These are phyloP conservation scores for Aureobasidium zeae DNA, from an alignment of 2,329 filamentous ascomycete species.

Conservation along the genomic window DNA sequence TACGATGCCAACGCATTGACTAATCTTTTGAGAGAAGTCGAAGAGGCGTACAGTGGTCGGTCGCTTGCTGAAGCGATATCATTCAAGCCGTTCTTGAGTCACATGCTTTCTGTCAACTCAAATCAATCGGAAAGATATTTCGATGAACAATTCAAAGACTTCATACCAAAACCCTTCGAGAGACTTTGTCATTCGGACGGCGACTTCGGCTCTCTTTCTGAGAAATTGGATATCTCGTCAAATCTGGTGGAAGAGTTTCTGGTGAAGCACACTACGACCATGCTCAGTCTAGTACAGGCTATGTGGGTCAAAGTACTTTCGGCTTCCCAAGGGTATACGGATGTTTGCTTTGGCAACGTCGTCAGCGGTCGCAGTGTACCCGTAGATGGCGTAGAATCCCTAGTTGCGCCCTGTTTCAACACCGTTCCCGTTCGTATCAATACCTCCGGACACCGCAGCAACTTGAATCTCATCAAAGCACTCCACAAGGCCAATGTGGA, in stretches of 20 bases:
- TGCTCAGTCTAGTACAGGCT: conserved; percentile 61
- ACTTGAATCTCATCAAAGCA: conserved; percentile 48
- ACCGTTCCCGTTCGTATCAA: conserved; percentile 64
- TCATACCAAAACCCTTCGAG: conserved; percentile 39
- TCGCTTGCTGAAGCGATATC: conserved; percentile 42
- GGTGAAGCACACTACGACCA: conserved; percentile 44
- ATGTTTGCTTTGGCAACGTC: conserved; percentile 82
- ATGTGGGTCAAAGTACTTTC: conserved; percentile 61
- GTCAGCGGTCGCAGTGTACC: conserved; percentile 65
- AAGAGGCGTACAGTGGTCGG: conserved; percentile 44
- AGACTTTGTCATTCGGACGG: neutral
- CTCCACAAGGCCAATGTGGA: conserved; percentile 55
- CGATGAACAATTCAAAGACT: conserved; percentile 46
- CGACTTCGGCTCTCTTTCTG: conserved; percentile 4
- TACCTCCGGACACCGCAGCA: conserved; percentile 40
- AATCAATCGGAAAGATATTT: conserved; percentile 55
- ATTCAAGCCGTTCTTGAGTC: conserved; percentile 56
- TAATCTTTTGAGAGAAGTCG: conserved; percentile 60
- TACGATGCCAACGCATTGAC: conserved; percentile 77
- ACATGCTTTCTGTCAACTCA: conserved; percentile 45
- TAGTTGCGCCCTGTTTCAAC: conserved; percentile 90
- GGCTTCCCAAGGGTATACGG: conserved; percentile 45
- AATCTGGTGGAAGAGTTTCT: conserved; percentile 40
- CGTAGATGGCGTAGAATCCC: conserved; percentile 55
- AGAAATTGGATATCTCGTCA: conserved; percentile 29